Conservation (phyloP, 805 yeast species). For the Candida endomychidarum region DNA sequence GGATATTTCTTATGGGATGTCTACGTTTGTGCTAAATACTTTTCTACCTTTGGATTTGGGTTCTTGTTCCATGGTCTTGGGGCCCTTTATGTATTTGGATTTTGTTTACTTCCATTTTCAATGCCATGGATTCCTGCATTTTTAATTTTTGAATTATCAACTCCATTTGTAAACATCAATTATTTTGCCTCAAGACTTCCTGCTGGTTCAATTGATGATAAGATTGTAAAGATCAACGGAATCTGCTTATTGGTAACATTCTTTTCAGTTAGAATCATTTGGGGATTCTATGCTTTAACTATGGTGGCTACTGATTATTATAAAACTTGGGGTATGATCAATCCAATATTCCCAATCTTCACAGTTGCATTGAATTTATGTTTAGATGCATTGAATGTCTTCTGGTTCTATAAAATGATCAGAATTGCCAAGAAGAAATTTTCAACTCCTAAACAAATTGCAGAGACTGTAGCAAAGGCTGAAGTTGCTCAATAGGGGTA, state of each 20-base stretch:
- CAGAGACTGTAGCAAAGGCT: conserved; percentile 19
- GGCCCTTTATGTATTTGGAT: conserved; percentile 69
- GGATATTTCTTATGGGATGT: conserved; percentile 96
- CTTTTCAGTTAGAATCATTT: conserved; percentile 73
- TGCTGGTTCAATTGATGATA: conserved; percentile 57
- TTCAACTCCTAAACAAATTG: conserved; percentile 15
- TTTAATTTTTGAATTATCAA: conserved; percentile 80
- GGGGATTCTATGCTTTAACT: conserved; percentile 81
- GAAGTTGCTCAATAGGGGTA: conserved; percentile 17
- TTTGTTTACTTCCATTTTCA: conserved; percentile 69
- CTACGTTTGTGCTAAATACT: conserved; percentile 62
- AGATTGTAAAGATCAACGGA: conserved; percentile 66
- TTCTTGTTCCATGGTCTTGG: conserved; percentile 83
- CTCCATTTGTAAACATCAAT: conserved; percentile 92
- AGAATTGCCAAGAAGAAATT: conserved; percentile 61
- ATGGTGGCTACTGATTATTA: conserved; percentile 49
- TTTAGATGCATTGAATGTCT: conserved; percentile 67
- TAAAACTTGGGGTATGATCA: conserved; percentile 43
- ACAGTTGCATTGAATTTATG: conserved; percentile 59
- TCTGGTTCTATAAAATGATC: conserved; percentile 91
- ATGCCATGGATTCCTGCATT: conserved; percentile 82
- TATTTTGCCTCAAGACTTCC: conserved; percentile 88
- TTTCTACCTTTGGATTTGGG: conserved; percentile 72
- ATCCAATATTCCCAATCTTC: conserved; percentile 46
- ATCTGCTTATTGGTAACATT: conserved; percentile 64